Evolutionary conservation across 176 grass and related monocot genomes (phyloP).

Genomic region (Eleusine indica): DNA sequence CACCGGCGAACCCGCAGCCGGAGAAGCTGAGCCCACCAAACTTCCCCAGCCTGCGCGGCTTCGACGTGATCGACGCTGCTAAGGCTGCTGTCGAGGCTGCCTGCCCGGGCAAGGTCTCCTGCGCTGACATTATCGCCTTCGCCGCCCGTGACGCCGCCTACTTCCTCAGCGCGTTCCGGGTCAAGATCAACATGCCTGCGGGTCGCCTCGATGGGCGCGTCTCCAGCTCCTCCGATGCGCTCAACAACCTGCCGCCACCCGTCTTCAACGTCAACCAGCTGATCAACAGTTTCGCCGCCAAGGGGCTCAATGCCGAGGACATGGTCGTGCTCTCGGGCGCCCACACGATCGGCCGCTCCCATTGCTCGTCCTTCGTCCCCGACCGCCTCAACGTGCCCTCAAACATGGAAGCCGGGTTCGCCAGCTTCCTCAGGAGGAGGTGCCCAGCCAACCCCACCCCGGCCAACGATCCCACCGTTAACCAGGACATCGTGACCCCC

Average conservation of each 20-base stretch:
- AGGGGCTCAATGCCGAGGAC: constrained; percentile 48
- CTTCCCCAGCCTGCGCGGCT: constrained; percentile 43
- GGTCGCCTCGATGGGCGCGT: constrained; percentile 52
- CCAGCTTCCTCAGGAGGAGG: background rate
- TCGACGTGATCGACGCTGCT: constrained; percentile 53
- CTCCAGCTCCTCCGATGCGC: constrained; percentile 27
- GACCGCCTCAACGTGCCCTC: constrained; percentile 37
- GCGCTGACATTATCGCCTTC: constrained; percentile 54
- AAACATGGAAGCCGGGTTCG: constrained; percentile 15
- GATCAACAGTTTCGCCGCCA: constrained; percentile 28
- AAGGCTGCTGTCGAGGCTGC: constrained; percentile 43
- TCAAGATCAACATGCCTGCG: constrained; percentile 46
- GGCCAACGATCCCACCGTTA: constrained; percentile 26
- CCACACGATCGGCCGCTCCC: constrained; percentile 47
- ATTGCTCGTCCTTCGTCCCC: constrained; percentile 55
- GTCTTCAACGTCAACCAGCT: constrained; percentile 23
- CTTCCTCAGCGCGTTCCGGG: constrained; percentile 20
- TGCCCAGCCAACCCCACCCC: constrained; percentile 3
- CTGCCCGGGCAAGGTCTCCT: constrained; percentile 49
- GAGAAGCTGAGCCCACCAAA: constrained; percentile 48
- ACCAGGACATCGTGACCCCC: constrained; percentile 26
- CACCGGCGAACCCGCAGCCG: constrained; percentile 8
- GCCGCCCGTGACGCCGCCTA: constrained; percentile 44
- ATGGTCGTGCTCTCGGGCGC: constrained; percentile 53
- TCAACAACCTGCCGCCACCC: constrained; percentile 41